phyloP scores from a whole-genome alignment of 2,329 filamentous ascomycete species.

The Penicillium griseofulvum region DNA sequence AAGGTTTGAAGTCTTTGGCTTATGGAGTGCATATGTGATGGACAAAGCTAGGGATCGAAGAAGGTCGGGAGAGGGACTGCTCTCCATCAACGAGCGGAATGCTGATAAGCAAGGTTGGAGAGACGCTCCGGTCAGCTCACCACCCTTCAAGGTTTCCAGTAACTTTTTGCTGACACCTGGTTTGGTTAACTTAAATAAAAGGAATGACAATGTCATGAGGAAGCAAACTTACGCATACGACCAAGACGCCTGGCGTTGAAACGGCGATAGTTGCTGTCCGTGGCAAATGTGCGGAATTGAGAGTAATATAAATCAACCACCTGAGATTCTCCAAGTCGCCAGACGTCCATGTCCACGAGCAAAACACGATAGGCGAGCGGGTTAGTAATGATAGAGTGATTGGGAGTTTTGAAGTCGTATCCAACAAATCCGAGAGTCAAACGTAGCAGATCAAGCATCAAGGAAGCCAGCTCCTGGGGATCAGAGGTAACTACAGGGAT shows the following conservation, averaged over 20 bases:
- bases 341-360: slow-evolving; percentile 88
- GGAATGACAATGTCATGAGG: background rate
- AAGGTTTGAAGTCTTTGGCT: slow-evolving; percentile 47
- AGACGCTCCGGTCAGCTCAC: slow-evolving; percentile 69
- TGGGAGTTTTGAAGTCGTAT: slow-evolving; percentile 74
- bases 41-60: slow-evolving; percentile 85
- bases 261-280: slow-evolving; percentile 85
- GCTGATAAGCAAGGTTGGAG: slow-evolving; percentile 74
- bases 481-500: slow-evolving; percentile 36
- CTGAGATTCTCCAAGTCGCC: slow-evolving; percentile 72
- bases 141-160: slow-evolving; percentile 84
- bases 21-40: slow-evolving; percentile 87
- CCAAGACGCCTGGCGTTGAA: slow-evolving; percentile 87
- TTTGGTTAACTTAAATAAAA: slow-evolving; percentile 17
- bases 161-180: slow-evolving; percentile 84
- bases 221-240: slow-evolving; percentile 72
- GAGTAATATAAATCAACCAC: slow-evolving; percentile 89
- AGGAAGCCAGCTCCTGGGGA: slow-evolving; percentile 49
- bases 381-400: slow-evolving; percentile 91
- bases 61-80: slow-evolving; percentile 78
- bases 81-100: slow-evolving; percentile 74
- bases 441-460: slow-evolving; percentile 64
- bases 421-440: slow-evolving; percentile 83
- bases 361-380: slow-evolving; percentile 90
- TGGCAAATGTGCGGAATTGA: slow-evolving; percentile 84